These are phyloP conservation scores for Amylostereum chailletii DNA, from an alignment of 1,284 basidiomycete species.

Conservation along the genomic window DNA sequence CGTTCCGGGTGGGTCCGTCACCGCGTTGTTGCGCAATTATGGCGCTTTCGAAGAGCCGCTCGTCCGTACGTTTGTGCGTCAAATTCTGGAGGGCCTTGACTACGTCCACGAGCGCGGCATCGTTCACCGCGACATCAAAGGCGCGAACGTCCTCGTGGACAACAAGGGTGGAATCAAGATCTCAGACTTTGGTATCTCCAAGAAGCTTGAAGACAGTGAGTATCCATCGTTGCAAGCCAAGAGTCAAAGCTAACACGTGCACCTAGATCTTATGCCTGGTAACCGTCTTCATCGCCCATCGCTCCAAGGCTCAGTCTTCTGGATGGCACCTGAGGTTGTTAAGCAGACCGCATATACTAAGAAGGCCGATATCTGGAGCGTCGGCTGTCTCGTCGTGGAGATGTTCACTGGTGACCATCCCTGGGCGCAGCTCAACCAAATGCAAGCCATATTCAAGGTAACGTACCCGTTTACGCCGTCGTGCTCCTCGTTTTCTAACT, in stretches of 20 bases:
- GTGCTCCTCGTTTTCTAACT: background rate
- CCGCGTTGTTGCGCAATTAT: slow-evolving; percentile 87
- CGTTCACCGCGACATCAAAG: slow-evolving; percentile 98
- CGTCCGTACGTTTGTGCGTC: slow-evolving; percentile 90
- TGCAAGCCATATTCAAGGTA: slow-evolving; percentile 97
- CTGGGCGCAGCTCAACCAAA: slow-evolving; percentile 96
- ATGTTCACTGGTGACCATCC: slow-evolving; percentile 98
- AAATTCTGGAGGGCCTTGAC: slow-evolving; percentile 86
- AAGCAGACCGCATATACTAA: slow-evolving; percentile 91
- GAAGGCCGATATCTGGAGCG: slow-evolving; percentile 98
- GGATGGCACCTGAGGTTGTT: slow-evolving; percentile 99
- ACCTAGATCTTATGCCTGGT: slow-evolving; percentile 65
- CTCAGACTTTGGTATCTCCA: slow-evolving; percentile 98
- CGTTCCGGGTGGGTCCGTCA: slow-evolving; percentile 95
- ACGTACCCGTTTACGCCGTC: slow-evolving; percentile 9
- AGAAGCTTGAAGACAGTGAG: slow-evolving; percentile 94
- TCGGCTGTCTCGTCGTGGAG: slow-evolving; percentile 95
- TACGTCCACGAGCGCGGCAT: slow-evolving; percentile 95
- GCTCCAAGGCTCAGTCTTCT: slow-evolving; percentile 94
- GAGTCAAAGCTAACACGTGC: background rate
- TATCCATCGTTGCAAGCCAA: slow-evolving; percentile 13
- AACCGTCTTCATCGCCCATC: slow-evolving; percentile 82
- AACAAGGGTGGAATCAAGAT: slow-evolving; percentile 99
- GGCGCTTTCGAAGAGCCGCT: slow-evolving; percentile 95
- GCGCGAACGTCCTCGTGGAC: slow-evolving; percentile 96